phyloP scores from a whole-genome alignment of 805 yeast genomes.

The Zygoascus flipseniorum region DNA sequence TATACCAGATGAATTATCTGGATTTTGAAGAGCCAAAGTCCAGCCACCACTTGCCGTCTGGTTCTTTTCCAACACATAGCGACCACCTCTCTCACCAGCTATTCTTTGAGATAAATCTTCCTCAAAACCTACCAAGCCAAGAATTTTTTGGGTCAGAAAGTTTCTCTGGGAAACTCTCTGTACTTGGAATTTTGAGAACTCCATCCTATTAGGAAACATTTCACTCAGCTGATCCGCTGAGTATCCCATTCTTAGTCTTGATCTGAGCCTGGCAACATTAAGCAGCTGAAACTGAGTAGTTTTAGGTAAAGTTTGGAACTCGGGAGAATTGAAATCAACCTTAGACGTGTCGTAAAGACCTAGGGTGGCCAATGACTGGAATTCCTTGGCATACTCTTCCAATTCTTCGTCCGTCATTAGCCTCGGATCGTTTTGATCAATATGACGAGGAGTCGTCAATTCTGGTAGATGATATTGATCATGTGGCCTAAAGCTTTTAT shows the following conservation, averaged over 20 bases:
- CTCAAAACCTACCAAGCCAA: constrained; percentile 78
- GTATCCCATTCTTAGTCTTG: constrained; percentile 92
- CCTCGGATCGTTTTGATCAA: constrained; percentile 54
- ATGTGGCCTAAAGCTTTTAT: constrained; percentile 36
- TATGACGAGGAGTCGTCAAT: constrained; percentile 41
- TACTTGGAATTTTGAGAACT: constrained; percentile 87
- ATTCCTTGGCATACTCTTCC: constrained; percentile 47
- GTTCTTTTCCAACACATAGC: constrained; percentile 65
- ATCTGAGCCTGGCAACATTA: constrained; percentile 71
- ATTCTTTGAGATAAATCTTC: constrained; percentile 36
- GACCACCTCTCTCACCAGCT: constrained; percentile 74
- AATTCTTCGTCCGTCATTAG: constrained; percentile 67
- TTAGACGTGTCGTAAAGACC: constrained; percentile 34
- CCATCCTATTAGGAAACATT: constrained; percentile 77
- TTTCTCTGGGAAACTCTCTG: constrained; percentile 88
- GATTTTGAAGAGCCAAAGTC: constrained; percentile 54
- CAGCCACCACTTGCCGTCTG: constrained; percentile 56
- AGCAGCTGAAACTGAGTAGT: constrained; percentile 83
- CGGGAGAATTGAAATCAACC: constrained; percentile 76
- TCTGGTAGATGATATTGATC: constrained; percentile 87
- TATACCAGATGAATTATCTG: constrained; percentile 16
- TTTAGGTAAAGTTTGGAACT: constrained; percentile 68
- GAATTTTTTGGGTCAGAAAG: constrained; percentile 75
- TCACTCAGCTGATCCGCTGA: constrained; percentile 78
- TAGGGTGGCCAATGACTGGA: constrained; percentile 41